Conservation (phyloP, 768 basidiomycete species). For the Leccinum longicurvipes region DNA sequence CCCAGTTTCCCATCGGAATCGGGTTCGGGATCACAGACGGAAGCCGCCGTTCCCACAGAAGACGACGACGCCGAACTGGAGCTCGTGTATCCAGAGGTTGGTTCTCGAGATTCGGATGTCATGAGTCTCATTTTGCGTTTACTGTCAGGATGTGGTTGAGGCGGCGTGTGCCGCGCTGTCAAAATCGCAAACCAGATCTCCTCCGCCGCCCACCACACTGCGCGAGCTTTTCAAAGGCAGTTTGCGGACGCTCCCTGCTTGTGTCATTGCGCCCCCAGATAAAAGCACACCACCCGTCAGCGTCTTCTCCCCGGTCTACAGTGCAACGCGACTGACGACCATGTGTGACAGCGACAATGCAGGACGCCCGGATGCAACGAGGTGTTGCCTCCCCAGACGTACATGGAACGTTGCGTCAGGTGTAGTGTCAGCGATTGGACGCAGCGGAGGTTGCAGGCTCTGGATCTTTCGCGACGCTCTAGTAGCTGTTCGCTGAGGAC, state of each 20-base stretch:
- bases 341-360: conserved; percentile 14
- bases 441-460: neutral
- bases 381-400: neutral
- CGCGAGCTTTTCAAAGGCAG: neutral
- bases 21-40: neutral
- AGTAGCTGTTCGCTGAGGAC: neutral
- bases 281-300: neutral
- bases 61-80: conserved; percentile 10
- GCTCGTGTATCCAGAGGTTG: conserved; percentile 20
- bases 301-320: neutral
- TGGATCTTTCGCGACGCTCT: neutral
- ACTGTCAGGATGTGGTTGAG: conserved; percentile 9
- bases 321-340: neutral
- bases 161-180: neutral
- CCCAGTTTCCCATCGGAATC: neutral
- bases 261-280: neutral
- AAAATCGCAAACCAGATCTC: neutral
- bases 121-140: neutral
- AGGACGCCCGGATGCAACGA: conserved; percentile 13
- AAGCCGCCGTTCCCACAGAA: neutral
- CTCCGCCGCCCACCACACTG: neutral
- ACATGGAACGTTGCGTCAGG: conserved; percentile 16
- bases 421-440: conserved; percentile 23
- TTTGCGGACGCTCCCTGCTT: conserved; percentile 3
- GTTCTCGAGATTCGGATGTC: neutral